Conservation (phyloP, 352 stramenopile genomes). For the Phytophthora fragariaefolia region DNA sequence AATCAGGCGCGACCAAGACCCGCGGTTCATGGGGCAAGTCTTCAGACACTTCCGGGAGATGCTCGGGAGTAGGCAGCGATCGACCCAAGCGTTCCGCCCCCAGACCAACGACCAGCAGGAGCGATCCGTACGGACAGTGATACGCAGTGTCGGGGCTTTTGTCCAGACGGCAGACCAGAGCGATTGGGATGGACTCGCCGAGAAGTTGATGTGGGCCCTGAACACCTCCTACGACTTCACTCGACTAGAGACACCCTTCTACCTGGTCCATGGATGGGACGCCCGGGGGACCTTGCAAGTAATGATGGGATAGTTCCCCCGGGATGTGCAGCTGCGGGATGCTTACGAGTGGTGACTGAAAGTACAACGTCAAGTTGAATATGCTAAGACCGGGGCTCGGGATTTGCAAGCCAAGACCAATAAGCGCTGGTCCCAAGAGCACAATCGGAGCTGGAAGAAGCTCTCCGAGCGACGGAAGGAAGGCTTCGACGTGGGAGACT, state of each 20-base stretch:
- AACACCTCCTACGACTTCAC: slow-evolving; percentile 29
- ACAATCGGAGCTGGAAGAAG: neutral
- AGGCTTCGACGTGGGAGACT: neutral
- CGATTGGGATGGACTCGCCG: slow-evolving; percentile 40
- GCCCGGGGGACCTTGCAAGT: slow-evolving; percentile 11
- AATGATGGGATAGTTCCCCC: neutral
- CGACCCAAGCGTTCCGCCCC: slow-evolving; percentile 37
- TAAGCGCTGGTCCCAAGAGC: neutral
- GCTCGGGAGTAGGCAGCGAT: slow-evolving; percentile 23
- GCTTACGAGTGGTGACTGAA: slow-evolving; percentile 12
- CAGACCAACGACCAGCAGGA: slow-evolving; percentile 49
- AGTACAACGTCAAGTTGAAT: slow-evolving; percentile 8
- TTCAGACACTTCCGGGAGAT: slow-evolving; percentile 37
- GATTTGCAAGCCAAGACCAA: slow-evolving; percentile 12
- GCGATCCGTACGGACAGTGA: slow-evolving; percentile 36
- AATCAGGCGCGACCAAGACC: slow-evolving; percentile 36
- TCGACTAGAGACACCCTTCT: slow-evolving; percentile 15
- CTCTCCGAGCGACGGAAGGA: slow-evolving; percentile 1
- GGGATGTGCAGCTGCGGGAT: neutral
- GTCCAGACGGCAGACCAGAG: slow-evolving; percentile 26
- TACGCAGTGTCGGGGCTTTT: slow-evolving; percentile 25
- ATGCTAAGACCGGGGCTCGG: slow-evolving; percentile 1
- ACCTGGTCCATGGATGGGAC: slow-evolving; percentile 29
- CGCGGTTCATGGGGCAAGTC: slow-evolving; percentile 24
- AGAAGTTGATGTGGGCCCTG: slow-evolving; percentile 34